A percentile compares a stretch with the other conserved stretches of the same genome.
phyloP scores from a whole-genome alignment of 2,329 filamentous ascomycete genomes.

The Fusarium duplospermum region DNA sequence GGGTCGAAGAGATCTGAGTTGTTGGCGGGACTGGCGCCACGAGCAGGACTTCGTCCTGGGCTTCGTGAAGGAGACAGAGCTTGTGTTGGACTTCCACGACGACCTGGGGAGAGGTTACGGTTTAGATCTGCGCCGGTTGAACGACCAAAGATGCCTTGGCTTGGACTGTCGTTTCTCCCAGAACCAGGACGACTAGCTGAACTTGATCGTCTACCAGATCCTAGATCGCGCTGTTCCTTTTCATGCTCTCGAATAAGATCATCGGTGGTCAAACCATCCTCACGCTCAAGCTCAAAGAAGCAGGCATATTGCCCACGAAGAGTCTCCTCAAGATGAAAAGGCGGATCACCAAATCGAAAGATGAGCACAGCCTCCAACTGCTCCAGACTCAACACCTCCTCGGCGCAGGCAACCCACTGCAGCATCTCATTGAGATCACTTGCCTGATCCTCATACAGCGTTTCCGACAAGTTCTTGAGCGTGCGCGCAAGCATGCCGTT shows the following conservation, averaged over 20 bases:
- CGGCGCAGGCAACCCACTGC: conserved; percentile 58
- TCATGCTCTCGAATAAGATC: conserved; percentile 55
- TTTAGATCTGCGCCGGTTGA: conserved; percentile 28
- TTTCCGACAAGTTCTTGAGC: conserved; percentile 54
- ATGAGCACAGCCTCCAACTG: conserved; percentile 58
- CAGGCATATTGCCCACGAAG: conserved; percentile 58
- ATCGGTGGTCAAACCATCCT: conserved; percentile 57
- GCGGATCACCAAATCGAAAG: conserved; percentile 56
- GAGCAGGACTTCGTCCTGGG: conserved; percentile 20
- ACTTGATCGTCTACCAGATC: conserved; percentile 34
- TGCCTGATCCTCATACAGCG: conserved; percentile 53
- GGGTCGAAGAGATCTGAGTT: conserved; percentile 48
- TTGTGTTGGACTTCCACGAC: conserved; percentile 21
- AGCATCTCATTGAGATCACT: conserved; percentile 60
- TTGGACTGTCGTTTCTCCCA: conserved; percentile 31
- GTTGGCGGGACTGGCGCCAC: conserved; percentile 42
- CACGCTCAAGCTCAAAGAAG: conserved; percentile 59
- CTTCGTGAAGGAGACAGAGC: conserved; percentile 20
- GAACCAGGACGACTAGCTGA: conserved; percentile 38
- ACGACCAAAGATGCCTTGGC: conserved; percentile 24
- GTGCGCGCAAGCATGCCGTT: conserved; percentile 57
- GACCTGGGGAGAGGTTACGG: conserved; percentile 35
- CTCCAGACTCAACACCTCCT: conserved; percentile 56
- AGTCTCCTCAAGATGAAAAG: conserved; percentile 55
- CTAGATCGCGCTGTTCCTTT: conserved; percentile 40